Base-by-base conservation (phyloP, 1,139 yeast genomes). In the Diutina rugosa region DNA sequence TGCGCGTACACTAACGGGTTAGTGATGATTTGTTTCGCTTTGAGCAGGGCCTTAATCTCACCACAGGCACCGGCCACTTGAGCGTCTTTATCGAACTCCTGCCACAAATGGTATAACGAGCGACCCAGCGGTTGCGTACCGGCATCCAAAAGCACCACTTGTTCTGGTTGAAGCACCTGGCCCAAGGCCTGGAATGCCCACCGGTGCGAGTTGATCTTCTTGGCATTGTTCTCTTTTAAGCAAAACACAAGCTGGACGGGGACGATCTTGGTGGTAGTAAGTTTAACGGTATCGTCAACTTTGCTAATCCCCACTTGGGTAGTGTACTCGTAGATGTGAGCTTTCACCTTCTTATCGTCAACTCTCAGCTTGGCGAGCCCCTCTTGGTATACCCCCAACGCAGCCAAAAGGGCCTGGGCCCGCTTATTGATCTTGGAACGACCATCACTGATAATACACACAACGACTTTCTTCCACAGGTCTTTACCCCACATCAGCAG, bases 41-140 rank as follows among this genome's bases (percentile, higher is more conserved):
- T 76, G 6, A 93, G 93, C 58, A 86, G 72, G 59, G 84, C 77
- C 59, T 78, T 79, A 73, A 87, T 87, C 66, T 87, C 95, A 30
- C 95, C 95, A 76, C 95, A 87, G 1, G 95, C 90, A 18, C 95
- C 95, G 0, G 90, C 95, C 14, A 87, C 89, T 58, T 79, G 76
- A 1, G 85, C 80, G 65, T 87, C 85, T 57, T 70, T 67, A 61
- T 84, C 83, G 67, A 87, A 87, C 12, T 86, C 72, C 65, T 80
- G 81, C 95, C 95, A 87, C 58, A 87, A 73, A 63, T 84, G 83
- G 68, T 82, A 87, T 56, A 87, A 77, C 14, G 93, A 81, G 63
- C 84, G 85, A 59, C 77, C 75, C 9, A 84, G 77, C 1, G 95
- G 95, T 59, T 81, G 81, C 4, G 95, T 87, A 61, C 95, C 95